These are phyloP conservation scores for Lentinula edodes DNA, from an alignment of 768 basidiomycete species.

Conservation along the genomic window DNA sequence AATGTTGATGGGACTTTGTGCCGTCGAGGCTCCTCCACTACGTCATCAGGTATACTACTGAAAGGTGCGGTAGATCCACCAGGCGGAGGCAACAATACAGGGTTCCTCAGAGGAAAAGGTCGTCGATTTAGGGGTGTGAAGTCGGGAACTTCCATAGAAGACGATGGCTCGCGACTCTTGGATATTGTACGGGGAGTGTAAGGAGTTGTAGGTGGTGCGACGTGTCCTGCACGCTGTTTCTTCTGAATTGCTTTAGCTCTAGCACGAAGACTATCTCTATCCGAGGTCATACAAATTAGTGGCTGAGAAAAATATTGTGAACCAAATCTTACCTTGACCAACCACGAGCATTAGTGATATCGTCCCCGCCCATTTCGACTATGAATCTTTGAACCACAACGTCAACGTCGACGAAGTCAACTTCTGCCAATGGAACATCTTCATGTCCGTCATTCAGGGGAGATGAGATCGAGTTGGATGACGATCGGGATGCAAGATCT, in stretches of 20 bases:
- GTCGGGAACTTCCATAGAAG: constrained; percentile 41
- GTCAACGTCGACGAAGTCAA: constrained; percentile 46
- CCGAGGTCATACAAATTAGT: neutral
- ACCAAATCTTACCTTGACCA: constrained; percentile 51
- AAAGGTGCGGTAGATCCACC: constrained; percentile 26
- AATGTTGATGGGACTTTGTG: constrained; percentile 33
- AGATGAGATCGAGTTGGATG: neutral
- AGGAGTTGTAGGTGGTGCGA: constrained; percentile 52
- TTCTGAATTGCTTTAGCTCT: constrained; percentile 52
- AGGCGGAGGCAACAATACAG: constrained; percentile 17
- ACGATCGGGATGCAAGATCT: constrained; percentile 25
- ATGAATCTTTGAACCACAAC: constrained; percentile 60
- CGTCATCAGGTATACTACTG: constrained; percentile 21
- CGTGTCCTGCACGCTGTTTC: constrained; percentile 52
- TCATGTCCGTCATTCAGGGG: constrained; percentile 9
- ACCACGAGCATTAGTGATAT: constrained; percentile 33
- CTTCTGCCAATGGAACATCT: constrained; percentile 39
- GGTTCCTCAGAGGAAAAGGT: constrained; percentile 22
- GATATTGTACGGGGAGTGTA: constrained; percentile 18
- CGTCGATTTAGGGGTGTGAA: constrained; percentile 43
- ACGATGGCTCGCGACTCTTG: constrained; percentile 8
- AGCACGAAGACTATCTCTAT: constrained; percentile 45
- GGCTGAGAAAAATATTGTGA: neutral
- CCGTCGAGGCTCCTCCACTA: constrained; percentile 9
- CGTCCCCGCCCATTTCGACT: constrained; percentile 39